Percentiles rank a stretch among this genome's conserved stretches.
These are phyloP conservation scores for Daldinia childiae DNA, from an alignment of 495 filamentous ascomycete species.

Conservation along the genomic window DNA sequence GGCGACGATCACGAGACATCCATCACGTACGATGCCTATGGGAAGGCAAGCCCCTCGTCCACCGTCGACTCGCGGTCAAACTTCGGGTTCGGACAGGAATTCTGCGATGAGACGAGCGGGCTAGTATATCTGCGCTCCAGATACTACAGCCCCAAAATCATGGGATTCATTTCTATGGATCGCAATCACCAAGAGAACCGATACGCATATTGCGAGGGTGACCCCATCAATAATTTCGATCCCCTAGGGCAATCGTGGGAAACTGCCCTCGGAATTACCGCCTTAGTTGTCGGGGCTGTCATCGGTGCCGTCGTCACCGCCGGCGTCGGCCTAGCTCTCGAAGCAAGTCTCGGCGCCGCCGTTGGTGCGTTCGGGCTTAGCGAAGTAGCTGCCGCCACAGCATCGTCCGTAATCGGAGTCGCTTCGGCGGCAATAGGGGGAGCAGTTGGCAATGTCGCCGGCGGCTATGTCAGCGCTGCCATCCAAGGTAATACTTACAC, in stretches of 20 bases:
- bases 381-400: neutral
- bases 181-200: neutral
- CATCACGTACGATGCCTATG: neutral
- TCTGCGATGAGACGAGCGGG: neutral
- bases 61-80: neutral
- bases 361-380: neutral
- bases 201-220: neutral
- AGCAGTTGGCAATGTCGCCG: neutral
- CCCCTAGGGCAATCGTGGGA: neutral
- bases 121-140: neutral
- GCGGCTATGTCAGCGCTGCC: neutral
- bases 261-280: neutral
- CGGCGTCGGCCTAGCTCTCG: neutral
- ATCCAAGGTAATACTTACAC: neutral
- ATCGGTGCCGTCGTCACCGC: neutral
- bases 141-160: neutral
- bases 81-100: neutral
- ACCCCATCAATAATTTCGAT: neutral
- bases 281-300: neutral
- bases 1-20: neutral
- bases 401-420: neutral
- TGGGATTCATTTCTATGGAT: neutral
- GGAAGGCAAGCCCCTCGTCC: neutral
- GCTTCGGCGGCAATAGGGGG: neutral
- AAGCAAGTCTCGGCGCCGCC: neutral